phyloP scores from a whole-genome alignment of 768 basidiomycete genomes.

The Amanita exitialis region DNA sequence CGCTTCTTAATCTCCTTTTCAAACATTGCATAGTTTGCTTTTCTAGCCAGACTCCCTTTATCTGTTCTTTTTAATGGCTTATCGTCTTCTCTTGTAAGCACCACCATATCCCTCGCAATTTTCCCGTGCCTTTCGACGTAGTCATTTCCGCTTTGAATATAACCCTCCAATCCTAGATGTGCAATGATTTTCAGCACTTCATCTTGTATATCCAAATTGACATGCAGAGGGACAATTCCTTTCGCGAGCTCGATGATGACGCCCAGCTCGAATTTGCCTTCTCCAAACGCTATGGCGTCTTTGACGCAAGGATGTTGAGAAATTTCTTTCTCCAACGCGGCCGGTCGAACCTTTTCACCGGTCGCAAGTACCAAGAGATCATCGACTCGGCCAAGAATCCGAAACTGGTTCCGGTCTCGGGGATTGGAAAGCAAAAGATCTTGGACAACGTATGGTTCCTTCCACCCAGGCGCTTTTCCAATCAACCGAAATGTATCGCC shows the following conservation, averaged over 20 bases:
- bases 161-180: slow-evolving; percentile 14
- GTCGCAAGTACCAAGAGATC: slow-evolving; percentile 32
- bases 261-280: slow-evolving; percentile 22
- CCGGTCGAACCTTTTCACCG: slow-evolving; percentile 31
- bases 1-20: slow-evolving; percentile 22
- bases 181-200: not conserved
- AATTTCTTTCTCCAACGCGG: slow-evolving; percentile 20
- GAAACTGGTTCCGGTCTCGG: slow-evolving; percentile 18
- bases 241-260: slow-evolving; percentile 24
- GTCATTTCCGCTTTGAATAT: slow-evolving; percentile 23
- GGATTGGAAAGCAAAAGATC: slow-evolving; percentile 28
- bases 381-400: slow-evolving; percentile 27
- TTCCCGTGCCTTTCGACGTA: slow-evolving; percentile 27
- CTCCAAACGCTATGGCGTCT: slow-evolving; percentile 27
- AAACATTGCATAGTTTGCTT: slow-evolving; percentile 20
- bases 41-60: slow-evolving; percentile 27
- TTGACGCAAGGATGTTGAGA: slow-evolving; percentile 26
- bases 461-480: slow-evolving; percentile 24
- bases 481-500: slow-evolving; percentile 18
- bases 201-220: not conserved
- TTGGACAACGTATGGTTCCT: slow-evolving; percentile 22
- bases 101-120: slow-evolving; percentile 26
- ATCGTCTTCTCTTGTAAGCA: slow-evolving; percentile 20
- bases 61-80: slow-evolving; percentile 25
- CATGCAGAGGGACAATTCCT: not conserved